Conservation (phyloP, 2,329 filamentous ascomycete species). For the Aspergillus costaricaensis region DNA sequence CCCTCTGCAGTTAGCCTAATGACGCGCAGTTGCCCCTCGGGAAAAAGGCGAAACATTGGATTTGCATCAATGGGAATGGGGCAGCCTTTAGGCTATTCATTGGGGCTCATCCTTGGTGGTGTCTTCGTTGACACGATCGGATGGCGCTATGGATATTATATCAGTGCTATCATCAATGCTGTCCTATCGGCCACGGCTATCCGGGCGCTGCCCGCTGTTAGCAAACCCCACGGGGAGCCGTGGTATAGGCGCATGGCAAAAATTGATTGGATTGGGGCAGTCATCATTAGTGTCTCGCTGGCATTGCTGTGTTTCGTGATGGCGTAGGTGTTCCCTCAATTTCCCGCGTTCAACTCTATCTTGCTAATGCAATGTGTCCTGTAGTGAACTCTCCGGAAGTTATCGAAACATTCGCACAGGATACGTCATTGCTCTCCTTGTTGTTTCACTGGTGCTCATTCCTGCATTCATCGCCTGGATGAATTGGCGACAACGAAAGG, state of each 20-base stretch:
- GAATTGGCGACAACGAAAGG: conserved; percentile 47
- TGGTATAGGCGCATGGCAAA: conserved; percentile 55
- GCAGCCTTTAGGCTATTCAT: conserved; percentile 54
- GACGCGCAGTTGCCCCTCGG: conserved; percentile 50
- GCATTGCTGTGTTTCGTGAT: conserved; percentile 38
- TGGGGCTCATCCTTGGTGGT: conserved; percentile 49
- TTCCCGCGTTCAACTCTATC: background rate
- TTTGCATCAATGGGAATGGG: conserved; percentile 55
- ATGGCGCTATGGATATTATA: conserved; percentile 1
- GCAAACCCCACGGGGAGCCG: background rate
- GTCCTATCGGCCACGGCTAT: background rate
- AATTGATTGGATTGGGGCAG: conserved; percentile 15
- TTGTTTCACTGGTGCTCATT: conserved; percentile 46
- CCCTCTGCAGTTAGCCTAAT: conserved; percentile 54
- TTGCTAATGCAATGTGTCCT: conserved; percentile 23
- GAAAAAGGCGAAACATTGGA: conserved; percentile 52
- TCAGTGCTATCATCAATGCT: background rate
- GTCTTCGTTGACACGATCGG: conserved; percentile 31
- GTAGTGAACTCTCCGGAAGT: conserved; percentile 10
- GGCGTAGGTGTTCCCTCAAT: conserved; percentile 22
- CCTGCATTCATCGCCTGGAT: conserved; percentile 59
- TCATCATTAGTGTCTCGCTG: background rate
- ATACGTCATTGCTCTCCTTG: conserved; percentile 50
- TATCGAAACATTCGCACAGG: conserved; percentile 26
- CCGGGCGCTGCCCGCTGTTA: conserved; percentile 28